phyloP scores from a whole-genome alignment of 768 basidiomycete species.

The Trametes villosa region DNA sequence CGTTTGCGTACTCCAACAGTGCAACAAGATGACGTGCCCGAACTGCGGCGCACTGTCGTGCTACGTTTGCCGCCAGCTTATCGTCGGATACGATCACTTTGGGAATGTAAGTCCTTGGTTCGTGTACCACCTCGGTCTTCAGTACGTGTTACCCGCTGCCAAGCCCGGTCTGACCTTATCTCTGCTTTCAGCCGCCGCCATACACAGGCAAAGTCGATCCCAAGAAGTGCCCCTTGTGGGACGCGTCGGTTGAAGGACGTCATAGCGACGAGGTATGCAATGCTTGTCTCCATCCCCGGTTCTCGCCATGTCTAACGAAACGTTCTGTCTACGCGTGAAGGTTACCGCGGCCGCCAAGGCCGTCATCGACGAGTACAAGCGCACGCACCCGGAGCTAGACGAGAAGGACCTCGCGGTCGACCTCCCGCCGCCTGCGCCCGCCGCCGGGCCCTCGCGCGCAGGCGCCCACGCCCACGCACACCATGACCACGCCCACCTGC shows the following conservation, averaged over 20 bases:
- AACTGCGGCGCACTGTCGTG: conserved; percentile 77
- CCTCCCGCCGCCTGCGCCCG: conserved; percentile 46
- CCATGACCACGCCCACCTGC: not conserved
- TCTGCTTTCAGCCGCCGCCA: conserved; percentile 29
- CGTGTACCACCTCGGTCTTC: not conserved
- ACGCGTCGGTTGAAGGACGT: conserved; percentile 58
- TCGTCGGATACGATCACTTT: conserved; percentile 81
- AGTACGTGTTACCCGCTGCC: conserved; percentile 6
- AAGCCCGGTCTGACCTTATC: conserved; percentile 4
- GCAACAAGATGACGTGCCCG: conserved; percentile 91
- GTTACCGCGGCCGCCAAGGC: conserved; percentile 69
- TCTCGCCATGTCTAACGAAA: not conserved
- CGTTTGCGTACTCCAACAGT: conserved; percentile 48
- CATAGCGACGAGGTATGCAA: conserved; percentile 65
- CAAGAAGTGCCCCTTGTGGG: conserved; percentile 70
- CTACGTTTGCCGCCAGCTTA: conserved; percentile 79
- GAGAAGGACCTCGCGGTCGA: conserved; percentile 68
- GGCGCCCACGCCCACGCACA: not conserved
- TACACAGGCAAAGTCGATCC: conserved; percentile 31
- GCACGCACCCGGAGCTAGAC: conserved; percentile 63
- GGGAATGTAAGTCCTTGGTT: conserved; percentile 47
- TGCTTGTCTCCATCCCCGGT: not conserved
- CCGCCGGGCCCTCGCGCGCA: conserved; percentile 24
- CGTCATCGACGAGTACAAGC: conserved; percentile 65
- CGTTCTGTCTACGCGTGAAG: conserved; percentile 39